Evolutionary conservation across 345 rosid genomes (phyloP), one percentile per base, ranked within the genome.

Genomic region (Aegle marmelos): DNA sequence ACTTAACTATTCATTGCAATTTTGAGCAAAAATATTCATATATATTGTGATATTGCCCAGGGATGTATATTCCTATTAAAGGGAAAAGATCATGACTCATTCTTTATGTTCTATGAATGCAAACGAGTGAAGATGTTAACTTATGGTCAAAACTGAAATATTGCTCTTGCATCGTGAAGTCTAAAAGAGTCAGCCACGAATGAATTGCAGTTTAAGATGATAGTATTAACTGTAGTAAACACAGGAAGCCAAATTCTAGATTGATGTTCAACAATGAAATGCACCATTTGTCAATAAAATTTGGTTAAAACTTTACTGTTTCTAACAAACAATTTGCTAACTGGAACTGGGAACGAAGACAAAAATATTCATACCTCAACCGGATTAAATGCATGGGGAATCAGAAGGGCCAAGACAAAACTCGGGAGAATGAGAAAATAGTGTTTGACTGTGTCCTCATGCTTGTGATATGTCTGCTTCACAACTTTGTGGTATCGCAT

Each of bases 401-500:
- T 78, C 70, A 86, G 57, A 64, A 84, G 57, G 10, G 84, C 87
- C 74, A 84, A 45, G 25, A 82, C 4, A 8, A 87, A 68, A 76
- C 80, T 78, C 10, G 59, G 60, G 54, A 72, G 80, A 62, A 86
- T 41, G 19, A 80, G 79, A 58, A 74, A 30, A 60, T 79, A 80
- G 36, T 84, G 89, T n/a, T 74, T 68, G 70, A 82, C 84, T 2
- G 83, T 82, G 61, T 86, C 89, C 67, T 82, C 65, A 2, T 80
- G 84, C 79, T 77, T 83, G 78, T 66, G 65, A 70, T 84, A 82
- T 19, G 87, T 80, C 70, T 76, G 87, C 79, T 78, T 77, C 58
- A 88, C 88, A 28, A 86, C 80, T 69, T 83, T 83, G 78, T 88
- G 91, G 73, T 56, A 70, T 57, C 88, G 76, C 81, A 88, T 88